A percentile compares a stretch with the other conserved stretches of the same genome.
phyloP scores from a whole-genome alignment of 2,329 filamentous ascomycete genomes.

The Byssochlamys sp. region DNA sequence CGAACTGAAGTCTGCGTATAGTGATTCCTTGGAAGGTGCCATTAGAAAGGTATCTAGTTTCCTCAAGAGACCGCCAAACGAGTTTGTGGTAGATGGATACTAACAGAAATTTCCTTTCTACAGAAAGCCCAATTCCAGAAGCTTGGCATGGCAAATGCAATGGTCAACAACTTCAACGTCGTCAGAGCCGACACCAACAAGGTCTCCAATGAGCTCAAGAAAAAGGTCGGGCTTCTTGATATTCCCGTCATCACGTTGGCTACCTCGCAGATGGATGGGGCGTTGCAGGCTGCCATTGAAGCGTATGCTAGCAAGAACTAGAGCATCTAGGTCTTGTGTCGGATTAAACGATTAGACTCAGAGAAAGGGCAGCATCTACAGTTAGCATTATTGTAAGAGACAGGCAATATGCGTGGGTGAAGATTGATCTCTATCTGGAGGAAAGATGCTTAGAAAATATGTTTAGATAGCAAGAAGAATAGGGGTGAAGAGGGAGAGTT shows the following conservation, averaged over 20 bases:
- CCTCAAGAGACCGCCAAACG: no score
- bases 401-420: no score
- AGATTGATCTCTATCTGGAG: no score
- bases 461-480: no score
- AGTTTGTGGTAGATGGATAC: not conserved
- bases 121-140: not conserved
- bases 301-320: not conserved
- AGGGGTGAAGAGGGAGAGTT: no score
- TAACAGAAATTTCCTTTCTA: not conserved
- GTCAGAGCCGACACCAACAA: not conserved
- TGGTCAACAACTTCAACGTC: not conserved
- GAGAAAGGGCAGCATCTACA: no score
- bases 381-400: no score
- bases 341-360: no score
- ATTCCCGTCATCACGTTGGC: not conserved
- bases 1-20: not conserved
- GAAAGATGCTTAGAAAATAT: no score
- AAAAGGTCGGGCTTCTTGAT: not conserved
- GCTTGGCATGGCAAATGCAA: not conserved
- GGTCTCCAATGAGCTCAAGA: not conserved
- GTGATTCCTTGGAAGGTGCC: not conserved
- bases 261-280: not conserved
- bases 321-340: not conserved
- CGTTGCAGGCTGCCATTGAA: not conserved
- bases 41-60: not conserved